Evolutionary conservation across 345 rosid species (phyloP).

Genomic region (Populus euphratica): DNA sequence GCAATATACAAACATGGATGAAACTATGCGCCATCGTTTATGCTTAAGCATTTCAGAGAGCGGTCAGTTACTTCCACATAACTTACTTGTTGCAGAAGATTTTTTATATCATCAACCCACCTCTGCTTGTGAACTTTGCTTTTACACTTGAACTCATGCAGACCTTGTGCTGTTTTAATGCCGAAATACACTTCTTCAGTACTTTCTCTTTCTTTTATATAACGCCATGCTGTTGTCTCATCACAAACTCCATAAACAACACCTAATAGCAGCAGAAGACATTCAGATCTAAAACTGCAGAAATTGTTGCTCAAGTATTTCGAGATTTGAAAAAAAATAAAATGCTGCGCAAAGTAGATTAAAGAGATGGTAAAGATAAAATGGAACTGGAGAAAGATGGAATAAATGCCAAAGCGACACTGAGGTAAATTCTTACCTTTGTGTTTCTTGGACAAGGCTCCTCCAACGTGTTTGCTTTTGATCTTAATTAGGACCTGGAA

Average conservation of each 20-base stretch:
- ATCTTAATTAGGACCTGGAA: conserved; percentile 66
- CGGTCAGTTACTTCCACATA: conserved; percentile 44
- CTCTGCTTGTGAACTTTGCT: conserved; percentile 74
- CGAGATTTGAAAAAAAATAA: not conserved
- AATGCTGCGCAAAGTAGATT: not conserved
- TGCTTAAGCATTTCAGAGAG: conserved; percentile 52
- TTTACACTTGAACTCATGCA: conserved; percentile 86
- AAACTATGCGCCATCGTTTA: conserved; percentile 34
- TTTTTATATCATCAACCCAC: conserved; percentile 77
- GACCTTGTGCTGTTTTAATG: conserved; percentile 88
- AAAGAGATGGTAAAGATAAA: not conserved
- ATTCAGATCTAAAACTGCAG: not conserved
- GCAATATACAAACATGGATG: conserved; percentile 18
- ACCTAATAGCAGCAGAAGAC: conserved; percentile 35
- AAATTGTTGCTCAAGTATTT: not conserved
- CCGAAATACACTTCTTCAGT: conserved; percentile 80
- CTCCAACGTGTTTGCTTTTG: conserved; percentile 85
- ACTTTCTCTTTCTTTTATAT: conserved; percentile 70
- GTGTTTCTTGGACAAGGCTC: conserved; percentile 86
- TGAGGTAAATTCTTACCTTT: conserved; percentile 47
- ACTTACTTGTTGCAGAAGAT: conserved; percentile 64
- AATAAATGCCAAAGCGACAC: not conserved
- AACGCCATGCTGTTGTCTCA: conserved; percentile 83
- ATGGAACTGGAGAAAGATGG: not conserved
- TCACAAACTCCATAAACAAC: conserved; percentile 77